These are phyloP conservation scores for Colletotrichum magnum DNA, from an alignment of 2,329 filamentous ascomycete genomes.

Conservation along the genomic window DNA sequence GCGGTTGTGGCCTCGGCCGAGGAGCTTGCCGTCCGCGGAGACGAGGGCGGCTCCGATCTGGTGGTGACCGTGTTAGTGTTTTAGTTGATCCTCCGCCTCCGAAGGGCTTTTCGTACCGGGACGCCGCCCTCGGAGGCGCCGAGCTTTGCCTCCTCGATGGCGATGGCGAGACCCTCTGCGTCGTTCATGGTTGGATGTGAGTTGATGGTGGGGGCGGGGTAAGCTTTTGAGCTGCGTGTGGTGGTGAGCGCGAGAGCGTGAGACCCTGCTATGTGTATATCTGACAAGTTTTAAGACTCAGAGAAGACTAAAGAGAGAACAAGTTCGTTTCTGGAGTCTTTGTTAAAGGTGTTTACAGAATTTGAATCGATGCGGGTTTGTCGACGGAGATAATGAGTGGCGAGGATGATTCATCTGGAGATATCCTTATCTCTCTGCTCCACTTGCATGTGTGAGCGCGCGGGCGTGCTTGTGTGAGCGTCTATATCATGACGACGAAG, in stretches of 20 bases:
- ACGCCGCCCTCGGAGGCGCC: slow-evolving; percentile 36
- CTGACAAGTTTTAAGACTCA: not conserved
- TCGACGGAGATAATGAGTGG: slow-evolving; percentile 26
- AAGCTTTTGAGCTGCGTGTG: not conserved
- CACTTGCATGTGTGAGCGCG: not conserved
- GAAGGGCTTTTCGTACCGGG: slow-evolving; percentile 13
- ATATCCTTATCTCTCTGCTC: slow-evolving; percentile 30
- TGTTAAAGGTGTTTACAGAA: not conserved
- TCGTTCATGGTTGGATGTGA: slow-evolving; percentile 27
- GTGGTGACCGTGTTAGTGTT: not conserved
- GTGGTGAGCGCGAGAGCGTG: not conserved
- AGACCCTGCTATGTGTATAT: not conserved
- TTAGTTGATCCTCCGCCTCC: too few species aligned
- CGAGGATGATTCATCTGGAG: slow-evolving; percentile 17
- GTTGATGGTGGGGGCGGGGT: slow-evolving; percentile 4
- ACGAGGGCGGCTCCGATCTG: slow-evolving; percentile 71
- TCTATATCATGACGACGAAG: not conserved
- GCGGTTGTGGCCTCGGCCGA: slow-evolving; percentile 83
- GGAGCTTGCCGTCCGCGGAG: slow-evolving; percentile 76
- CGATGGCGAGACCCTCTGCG: slow-evolving; percentile 37
- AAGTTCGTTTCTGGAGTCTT: too few species aligned
- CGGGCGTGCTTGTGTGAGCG: too few species aligned
- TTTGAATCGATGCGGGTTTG: slow-evolving; percentile 9
- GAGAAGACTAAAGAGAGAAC: too few species aligned
- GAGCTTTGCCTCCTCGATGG: slow-evolving; percentile 37